Base-by-base conservation (phyloP, 176 grass and related monocot genomes). In the Musa troglodytarum region DNA sequence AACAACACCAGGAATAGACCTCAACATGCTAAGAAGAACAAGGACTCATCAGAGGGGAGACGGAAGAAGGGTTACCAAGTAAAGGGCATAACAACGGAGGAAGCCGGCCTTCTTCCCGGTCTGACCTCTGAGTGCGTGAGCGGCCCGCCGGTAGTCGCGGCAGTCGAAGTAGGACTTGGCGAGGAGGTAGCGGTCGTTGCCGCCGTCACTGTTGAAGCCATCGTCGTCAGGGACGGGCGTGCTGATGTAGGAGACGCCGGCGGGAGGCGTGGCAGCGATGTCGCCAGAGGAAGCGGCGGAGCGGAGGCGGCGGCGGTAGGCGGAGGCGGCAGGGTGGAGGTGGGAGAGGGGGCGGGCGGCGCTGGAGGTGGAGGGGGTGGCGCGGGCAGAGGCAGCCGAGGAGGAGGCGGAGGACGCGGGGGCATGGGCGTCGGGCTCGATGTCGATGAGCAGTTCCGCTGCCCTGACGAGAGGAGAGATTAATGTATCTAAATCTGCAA, bases 121-220 rank as follows among this genome's bases (percentile, higher is more conserved):
- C 65, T 95, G 91, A 23, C 81, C 85, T 57, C 79, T 74, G 65
- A 99, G 85, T 34, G 80, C 84, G 76, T 99, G 88, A 8, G 84
- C 88, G 9, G 91, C 91, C 54, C 95, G 88, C 43, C 91, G 87
- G 81, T 99, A 94, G 88, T 99, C 91, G 19, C 91, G 88, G 72
- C 95, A 99, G 84, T 94, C 91, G 78, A 99, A 92, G 81, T 91
- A 99, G 28, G 95, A 94, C 84, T 99, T 99, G 17, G 91, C 95
- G 61, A 99, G 88, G 71, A 99, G 84, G 86, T 99, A 99, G 64
- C 79, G 86, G 53, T 99, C 95, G 43, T 69, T 69, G 67, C 67
- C 50, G 9, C 79, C 86, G n/a, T 84, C 88, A 2, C 76, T 77
- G 52, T 83, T 82, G 69, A 90, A 83, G 19, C 77, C 82, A 12